Conservation (phyloP, 2,329 filamentous ascomycete species). For the Gremmenia infestans region DNA sequence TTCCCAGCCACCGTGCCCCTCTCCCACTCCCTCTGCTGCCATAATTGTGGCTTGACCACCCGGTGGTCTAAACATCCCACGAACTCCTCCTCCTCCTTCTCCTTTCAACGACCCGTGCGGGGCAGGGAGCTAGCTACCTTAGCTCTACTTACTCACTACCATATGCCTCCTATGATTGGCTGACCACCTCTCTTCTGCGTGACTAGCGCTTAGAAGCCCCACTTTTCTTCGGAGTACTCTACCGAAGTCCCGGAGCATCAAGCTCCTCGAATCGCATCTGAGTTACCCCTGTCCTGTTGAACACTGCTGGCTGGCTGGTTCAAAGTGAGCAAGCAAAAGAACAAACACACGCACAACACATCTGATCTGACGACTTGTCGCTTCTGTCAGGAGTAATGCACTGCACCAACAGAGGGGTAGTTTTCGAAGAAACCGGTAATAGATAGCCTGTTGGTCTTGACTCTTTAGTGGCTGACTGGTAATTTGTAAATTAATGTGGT, state of each 20-base stretch:
- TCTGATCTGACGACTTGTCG: too few species aligned
- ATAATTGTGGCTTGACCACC: too few species aligned
- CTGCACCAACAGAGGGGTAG: too few species aligned
- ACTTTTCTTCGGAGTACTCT: constrained; percentile 14
- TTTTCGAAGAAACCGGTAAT: too few species aligned
- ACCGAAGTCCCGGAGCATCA: constrained; percentile 19
- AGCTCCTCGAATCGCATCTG: constrained; percentile 1
- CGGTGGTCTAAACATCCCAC: too few species aligned
- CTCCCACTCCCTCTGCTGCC: too few species aligned
- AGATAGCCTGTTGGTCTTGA: too few species aligned
- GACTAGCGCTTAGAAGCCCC: constrained; percentile 10
- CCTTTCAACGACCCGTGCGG: not conserved
- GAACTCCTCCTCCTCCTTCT: not conserved
- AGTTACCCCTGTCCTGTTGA: not conserved
- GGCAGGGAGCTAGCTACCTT: not conserved
- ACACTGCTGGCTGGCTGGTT: constrained; percentile 6
- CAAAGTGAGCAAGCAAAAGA: not conserved
- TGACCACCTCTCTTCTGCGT: constrained; percentile 7
- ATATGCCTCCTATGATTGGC: not conserved
- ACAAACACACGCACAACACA: too few species aligned
- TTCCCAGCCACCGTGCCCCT: too few species aligned
- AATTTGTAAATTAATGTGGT: too few species aligned
- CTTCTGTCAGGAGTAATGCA: too few species aligned
- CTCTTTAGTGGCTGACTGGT: too few species aligned
- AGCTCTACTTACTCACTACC: not conserved